Evolutionary conservation across 768 basidiomycete species (phyloP), one percentile per base, ranked within the genome.

Genomic region (Boletus sensibilis): DNA sequence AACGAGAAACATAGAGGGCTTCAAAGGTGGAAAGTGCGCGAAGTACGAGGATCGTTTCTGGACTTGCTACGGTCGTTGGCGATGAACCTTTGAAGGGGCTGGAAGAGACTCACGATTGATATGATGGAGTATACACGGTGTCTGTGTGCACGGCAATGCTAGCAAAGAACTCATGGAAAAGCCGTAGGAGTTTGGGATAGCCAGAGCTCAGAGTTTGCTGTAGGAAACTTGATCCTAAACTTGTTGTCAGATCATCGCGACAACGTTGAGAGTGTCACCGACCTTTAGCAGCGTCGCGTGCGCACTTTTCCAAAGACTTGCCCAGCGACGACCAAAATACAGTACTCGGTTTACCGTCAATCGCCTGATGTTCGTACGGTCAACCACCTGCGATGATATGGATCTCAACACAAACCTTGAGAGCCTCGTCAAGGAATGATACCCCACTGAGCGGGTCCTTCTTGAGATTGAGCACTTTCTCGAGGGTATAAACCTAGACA

Each of bases 91-190:
- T 11, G 18, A 41, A 56, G 18, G 55, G 53, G 25, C 12, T 49
- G 21, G 7, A 27, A 34, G 33, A 51, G 47, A 52, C 70, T 59
- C 51, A 91, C 93, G 92, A 94, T 74, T 99, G 97, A 48, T 89
- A 82, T 1, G 83, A 79, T 50, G 87, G 83, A 0, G 84, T 87
- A 69, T 98, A 98, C 7, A 91, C 76, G 0, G 97, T 98, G 66
- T 98, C 96, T 2, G 97, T 97, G 68, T 98, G 92, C 12, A 96
- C 89, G 3, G 93, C 86, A 50, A 98, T 93, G 70, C 94, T 94
- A 31, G 89, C 85, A 69, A 99, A 99, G 75, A 99, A 97, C 39
- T 94, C 94, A 53, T 99, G 97, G 74, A 99, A 95, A 2, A 98
- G 80, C 11, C 97, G 83, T 10, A 99, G 71, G 3, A 99, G 77